These are phyloP conservation scores for Eutrema heterophyllum DNA, from an alignment of 345 rosid species.

Conservation along the genomic window DNA sequence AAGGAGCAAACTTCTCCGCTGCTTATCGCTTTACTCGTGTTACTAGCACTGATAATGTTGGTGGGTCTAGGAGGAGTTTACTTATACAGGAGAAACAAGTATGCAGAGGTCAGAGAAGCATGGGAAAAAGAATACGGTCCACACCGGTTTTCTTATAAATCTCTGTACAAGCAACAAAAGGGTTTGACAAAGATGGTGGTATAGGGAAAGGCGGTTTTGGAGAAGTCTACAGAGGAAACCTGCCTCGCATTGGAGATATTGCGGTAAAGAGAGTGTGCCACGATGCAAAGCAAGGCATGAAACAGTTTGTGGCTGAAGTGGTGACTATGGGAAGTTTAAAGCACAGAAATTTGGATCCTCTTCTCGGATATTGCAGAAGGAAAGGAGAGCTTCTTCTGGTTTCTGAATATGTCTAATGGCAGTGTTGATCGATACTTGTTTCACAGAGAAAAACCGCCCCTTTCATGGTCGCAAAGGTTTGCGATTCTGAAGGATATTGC, in stretches of 20 bases:
- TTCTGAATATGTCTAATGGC: slow-evolving; percentile 51
- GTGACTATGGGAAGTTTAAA: slow-evolving; percentile 40
- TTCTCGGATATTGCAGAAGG: slow-evolving; percentile 47
- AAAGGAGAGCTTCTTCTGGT: slow-evolving; percentile 44
- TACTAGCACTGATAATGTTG: slow-evolving; percentile 3
- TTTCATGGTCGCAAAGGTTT: slow-evolving; percentile 38
- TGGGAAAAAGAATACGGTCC: slow-evolving; percentile 61
- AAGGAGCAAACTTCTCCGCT: slow-evolving; percentile 2
- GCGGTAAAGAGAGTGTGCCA: slow-evolving; percentile 54
- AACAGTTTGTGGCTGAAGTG: slow-evolving; percentile 44
- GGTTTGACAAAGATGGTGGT: slow-evolving; percentile 40
- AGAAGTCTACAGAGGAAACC: slow-evolving; percentile 44
- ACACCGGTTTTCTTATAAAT: too few species aligned
- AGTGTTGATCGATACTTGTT: slow-evolving; percentile 43
- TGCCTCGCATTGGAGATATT: slow-evolving; percentile 35
- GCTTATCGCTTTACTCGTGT: slow-evolving; percentile 20
- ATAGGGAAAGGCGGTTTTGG: slow-evolving; percentile 62
- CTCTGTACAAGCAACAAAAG: slow-evolving; percentile 56
- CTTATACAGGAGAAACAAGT: slow-evolving; percentile 36
- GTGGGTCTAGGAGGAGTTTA: slow-evolving; percentile 12
- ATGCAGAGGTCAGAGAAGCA: slow-evolving; percentile 47
- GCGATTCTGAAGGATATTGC: slow-evolving; percentile 38
- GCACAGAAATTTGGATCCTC: slow-evolving; percentile 45
- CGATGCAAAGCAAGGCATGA: slow-evolving; percentile 41
- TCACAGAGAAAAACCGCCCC: slow-evolving; percentile 1